These are phyloP conservation scores for Carex myosuroides DNA, from an alignment of 176 grass and related monocot species.

Conservation along the genomic window DNA sequence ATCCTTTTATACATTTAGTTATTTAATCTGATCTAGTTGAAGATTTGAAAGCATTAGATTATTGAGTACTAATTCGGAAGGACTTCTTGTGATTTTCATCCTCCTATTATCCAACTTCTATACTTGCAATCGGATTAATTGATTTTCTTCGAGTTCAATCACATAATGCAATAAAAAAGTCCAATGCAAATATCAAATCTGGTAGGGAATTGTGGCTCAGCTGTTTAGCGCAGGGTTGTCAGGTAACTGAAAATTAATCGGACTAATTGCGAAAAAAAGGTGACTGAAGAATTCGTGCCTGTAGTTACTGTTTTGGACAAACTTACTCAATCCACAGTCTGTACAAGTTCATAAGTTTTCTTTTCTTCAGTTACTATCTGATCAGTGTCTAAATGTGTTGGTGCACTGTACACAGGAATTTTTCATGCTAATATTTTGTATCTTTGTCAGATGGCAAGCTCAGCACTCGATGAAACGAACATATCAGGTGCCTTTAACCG, in stretches of 20 bases:
- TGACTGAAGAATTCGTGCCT: not conserved
- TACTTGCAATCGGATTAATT: not conserved
- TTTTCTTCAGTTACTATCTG: not conserved
- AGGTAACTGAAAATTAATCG: not conserved
- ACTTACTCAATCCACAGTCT: not conserved
- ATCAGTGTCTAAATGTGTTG: not conserved
- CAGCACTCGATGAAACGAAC: conserved; percentile 76
- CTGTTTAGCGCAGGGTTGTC: not conserved
- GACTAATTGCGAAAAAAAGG: not conserved
- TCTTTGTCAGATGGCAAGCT: conserved; percentile 54
- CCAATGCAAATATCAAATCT: not conserved
- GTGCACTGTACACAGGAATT: not conserved
- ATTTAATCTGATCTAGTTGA: not conserved
- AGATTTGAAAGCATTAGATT: not conserved
- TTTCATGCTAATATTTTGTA: conserved; percentile 4
- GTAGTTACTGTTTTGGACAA: not conserved
- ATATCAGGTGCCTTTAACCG: conserved; percentile 65
- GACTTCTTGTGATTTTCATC: not conserved
- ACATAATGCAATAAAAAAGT: not conserved
- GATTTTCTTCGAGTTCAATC: not conserved
- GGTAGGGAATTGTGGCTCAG: not conserved
- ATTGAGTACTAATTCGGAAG: not conserved
- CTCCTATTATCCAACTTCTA: not conserved
- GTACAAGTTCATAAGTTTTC: not conserved
- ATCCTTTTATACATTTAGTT: not conserved